Evolutionary conservation across 179 eudicot species (phyloP).

Genomic region (Corrigiola litoralis): DNA sequence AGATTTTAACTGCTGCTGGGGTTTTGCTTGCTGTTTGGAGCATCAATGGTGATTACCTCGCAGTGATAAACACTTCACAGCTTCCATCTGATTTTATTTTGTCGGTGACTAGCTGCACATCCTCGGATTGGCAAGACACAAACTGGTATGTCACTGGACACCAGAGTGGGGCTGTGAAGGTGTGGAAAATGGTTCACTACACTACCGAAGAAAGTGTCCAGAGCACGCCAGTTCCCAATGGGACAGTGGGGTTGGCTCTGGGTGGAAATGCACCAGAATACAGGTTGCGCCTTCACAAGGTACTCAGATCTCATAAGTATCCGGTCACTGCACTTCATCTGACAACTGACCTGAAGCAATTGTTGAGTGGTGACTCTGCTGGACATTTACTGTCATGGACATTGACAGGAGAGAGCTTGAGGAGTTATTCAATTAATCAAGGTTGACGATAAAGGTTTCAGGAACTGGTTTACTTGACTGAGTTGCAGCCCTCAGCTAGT

Average conservation of each 20-base stretch:
- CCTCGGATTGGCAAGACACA: conserved; percentile 79
- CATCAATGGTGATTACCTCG: conserved; percentile 90
- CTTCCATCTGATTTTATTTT: conserved; percentile 84
- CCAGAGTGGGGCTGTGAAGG: conserved; percentile 90
- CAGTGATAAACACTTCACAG: conserved; percentile 84
- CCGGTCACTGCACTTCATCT: conserved; percentile 85
- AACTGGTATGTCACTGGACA: conserved; percentile 96
- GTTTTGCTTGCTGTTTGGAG: conserved; percentile 89
- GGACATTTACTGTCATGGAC: conserved; percentile 94
- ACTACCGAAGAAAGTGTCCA: conserved; percentile 38
- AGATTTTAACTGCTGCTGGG: conserved; percentile 90
- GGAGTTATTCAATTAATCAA: conserved; percentile 43
- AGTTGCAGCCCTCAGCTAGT: conserved; percentile 14
- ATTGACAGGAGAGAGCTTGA: conserved; percentile 71
- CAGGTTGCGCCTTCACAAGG: conserved; percentile 67
- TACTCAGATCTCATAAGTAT: conserved; percentile 74
- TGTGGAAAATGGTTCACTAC: conserved; percentile 86
- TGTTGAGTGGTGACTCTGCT: conserved; percentile 79
- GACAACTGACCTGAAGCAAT: conserved; percentile 71
- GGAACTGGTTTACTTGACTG: conserved; percentile 11
- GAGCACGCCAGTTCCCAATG: conserved; percentile 32
- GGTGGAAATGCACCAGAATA: conserved; percentile 67
- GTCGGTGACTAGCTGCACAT: conserved; percentile 66
- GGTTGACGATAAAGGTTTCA: conserved; percentile 37
- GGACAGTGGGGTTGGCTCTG: conserved; percentile 42